Percentiles rank a stretch among this genome's conserved stretches.
These are phyloP conservation scores for Sutorius australiensis DNA, from an alignment of 768 basidiomycete species.

Conservation along the genomic window DNA sequence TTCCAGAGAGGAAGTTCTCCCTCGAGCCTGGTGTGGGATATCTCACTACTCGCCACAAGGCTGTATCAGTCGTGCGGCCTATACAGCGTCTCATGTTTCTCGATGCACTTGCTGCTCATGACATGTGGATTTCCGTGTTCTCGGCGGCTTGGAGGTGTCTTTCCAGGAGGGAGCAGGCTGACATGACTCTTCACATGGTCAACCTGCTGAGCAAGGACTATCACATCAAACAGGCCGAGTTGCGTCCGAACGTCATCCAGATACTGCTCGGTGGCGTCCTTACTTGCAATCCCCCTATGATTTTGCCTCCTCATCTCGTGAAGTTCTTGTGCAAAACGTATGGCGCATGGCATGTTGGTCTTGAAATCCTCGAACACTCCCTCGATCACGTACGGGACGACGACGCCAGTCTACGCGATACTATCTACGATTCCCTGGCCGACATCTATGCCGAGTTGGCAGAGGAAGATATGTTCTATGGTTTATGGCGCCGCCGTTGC, in stretches of 20 bases:
- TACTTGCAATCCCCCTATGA: slow-evolving; percentile 83
- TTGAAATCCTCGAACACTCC: slow-evolving; percentile 83
- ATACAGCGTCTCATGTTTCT: slow-evolving; percentile 80
- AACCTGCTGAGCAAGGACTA: slow-evolving; percentile 90
- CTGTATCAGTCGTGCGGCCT: slow-evolving; percentile 59
- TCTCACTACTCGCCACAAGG: slow-evolving; percentile 45
- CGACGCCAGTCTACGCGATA: slow-evolving; percentile 74
- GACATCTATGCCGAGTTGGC: slow-evolving; percentile 94
- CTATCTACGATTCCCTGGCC: slow-evolving; percentile 83
- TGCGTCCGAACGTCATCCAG: slow-evolving; percentile 90
- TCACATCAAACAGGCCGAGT: slow-evolving; percentile 81
- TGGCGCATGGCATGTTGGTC: slow-evolving; percentile 88
- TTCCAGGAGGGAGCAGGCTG: slow-evolving; percentile 80
- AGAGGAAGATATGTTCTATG: slow-evolving; percentile 97
- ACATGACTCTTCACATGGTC: slow-evolving; percentile 87
- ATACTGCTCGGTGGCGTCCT: slow-evolving; percentile 83
- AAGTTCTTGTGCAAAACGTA: slow-evolving; percentile 97
- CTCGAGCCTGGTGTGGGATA: slow-evolving; percentile 32
- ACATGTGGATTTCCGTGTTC: slow-evolving; percentile 86
- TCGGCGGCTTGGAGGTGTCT: slow-evolving; percentile 83
- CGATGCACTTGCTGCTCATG: slow-evolving; percentile 72
- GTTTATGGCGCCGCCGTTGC: slow-evolving; percentile 87
- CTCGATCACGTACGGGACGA: slow-evolving; percentile 78
- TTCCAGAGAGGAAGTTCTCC: slow-evolving; percentile 38
- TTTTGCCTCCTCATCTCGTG: slow-evolving; percentile 88